phyloP scores from a whole-genome alignment of 805 yeast genomes.

The Starmerella scarabaei region DNA sequence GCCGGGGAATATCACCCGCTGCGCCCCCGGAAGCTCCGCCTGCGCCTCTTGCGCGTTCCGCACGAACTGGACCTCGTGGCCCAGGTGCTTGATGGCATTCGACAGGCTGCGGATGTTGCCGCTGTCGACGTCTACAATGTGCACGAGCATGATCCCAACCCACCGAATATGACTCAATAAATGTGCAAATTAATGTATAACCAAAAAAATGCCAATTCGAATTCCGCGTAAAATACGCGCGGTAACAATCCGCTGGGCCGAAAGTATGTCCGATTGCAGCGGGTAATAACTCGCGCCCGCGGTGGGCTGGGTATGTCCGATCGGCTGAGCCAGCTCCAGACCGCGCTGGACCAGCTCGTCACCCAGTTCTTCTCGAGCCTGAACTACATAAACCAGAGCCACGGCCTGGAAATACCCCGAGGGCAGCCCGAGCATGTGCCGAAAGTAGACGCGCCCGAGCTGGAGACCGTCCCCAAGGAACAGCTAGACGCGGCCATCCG shows the following conservation, averaged over 20 bases:
- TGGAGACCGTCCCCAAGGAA: constrained; percentile 19
- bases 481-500: constrained; percentile 35
- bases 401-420: constrained; percentile 39
- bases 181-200: no score
- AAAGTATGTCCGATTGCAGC: no score
- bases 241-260: no score
- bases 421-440: constrained; percentile 32
- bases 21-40: constrained; percentile 32
- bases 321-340: constrained; percentile 76
- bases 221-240: no score
- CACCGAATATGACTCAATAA: no score
- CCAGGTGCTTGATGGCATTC: constrained; percentile 72
- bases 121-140: constrained; percentile 83
- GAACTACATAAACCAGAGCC: constrained; percentile 50
- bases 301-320: constrained; percentile 32
- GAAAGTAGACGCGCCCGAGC: constrained; percentile 48
- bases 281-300: no score
- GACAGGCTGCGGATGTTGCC: constrained; percentile 84
- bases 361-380: constrained; percentile 29
- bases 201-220: no score
- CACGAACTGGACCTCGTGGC: constrained; percentile 38
- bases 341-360: constrained; percentile 57
- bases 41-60: constrained; percentile 20
- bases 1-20: constrained; percentile 73
- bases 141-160: no score